Evolutionary conservation across 805 yeast genomes (phyloP).

Genomic region (Metschnikowia picachoensis): DNA sequence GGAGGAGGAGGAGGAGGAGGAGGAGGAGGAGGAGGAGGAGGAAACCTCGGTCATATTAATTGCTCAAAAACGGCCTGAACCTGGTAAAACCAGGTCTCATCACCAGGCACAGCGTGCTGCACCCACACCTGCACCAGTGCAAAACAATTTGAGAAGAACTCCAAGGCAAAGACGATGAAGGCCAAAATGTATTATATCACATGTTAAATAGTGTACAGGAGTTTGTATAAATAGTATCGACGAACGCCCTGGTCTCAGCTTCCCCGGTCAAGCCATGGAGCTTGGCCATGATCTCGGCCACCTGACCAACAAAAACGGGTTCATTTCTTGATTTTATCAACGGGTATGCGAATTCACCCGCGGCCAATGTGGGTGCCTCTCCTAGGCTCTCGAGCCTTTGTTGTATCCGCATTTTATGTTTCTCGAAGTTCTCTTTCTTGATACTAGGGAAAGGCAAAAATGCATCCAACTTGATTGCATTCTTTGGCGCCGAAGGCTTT

Average conservation of each 20-base stretch:
- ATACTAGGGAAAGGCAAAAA: conserved; percentile 58
- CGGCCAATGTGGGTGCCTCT: conserved; percentile 7
- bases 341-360: conserved; percentile 35
- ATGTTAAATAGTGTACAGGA: conserved; percentile 30
- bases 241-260: conserved; percentile 27
- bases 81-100: conserved; percentile 1
- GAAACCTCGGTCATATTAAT: not conserved
- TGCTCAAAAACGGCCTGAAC: no score
- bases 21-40: not conserved
- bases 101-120: not conserved
- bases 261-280: conserved; percentile 28
- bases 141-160: not conserved
- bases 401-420: conserved; percentile 27
- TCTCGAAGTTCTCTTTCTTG: conserved; percentile 58
- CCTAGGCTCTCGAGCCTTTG: conserved; percentile 9
- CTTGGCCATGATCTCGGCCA: conserved; percentile 52
- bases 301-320: conserved; percentile 80
- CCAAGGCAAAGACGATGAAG: not conserved
- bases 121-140: not conserved
- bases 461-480: conserved; percentile 41
- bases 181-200: conserved; percentile 1
- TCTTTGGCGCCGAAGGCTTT: conserved; percentile 13
- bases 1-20: conserved; percentile 16
- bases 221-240: conserved; percentile 35
- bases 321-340: conserved; percentile 85